Evolutionary conservation across 2,329 filamentous ascomycete genomes (phyloP), one percentile per base, ranked within the genome.

Genomic region (Stemphylium vesicarium): DNA sequence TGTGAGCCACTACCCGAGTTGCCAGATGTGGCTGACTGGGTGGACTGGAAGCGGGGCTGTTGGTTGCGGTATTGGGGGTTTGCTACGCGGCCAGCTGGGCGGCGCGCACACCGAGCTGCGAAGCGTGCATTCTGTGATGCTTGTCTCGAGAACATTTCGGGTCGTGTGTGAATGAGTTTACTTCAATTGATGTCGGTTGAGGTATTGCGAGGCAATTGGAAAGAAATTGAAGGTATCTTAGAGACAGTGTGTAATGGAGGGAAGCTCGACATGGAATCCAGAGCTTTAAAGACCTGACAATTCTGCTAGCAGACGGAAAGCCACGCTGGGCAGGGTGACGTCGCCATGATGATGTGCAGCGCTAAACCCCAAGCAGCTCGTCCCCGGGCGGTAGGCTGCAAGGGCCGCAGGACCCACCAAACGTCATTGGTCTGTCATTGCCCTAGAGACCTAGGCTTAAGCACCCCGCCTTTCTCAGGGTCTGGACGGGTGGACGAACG

Each of bases 21-120:
- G 39, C 65, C 58, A 36, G 67, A 55, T 31, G 52, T 55, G 11
- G 63, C 51, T 24, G 70, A 63, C 7, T 64, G 64, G 18, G 70
- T 73, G 10, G 72, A 73, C 45, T 74, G 71, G 58, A 72, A 73
- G 16, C 72, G 72, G 13, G 66, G 57, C 36, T 63, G 60, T 61
- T 72, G 69, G 39, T 57, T 54, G 37, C 70, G 70, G 53, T 69
- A 62, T 33, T 66, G 64, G 29, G 67, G 66, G 39, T 68, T 70
- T 29, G 57, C 55, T 45, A 64, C 56, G 15, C 62, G 64, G 7
- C 62, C 53, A 38, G 65, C 59, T 46, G 71, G 70, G 18, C 65
- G 66, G 41, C 66, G 66, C n/a, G 68, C 62, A 45, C 60, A 63
- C 32, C 70, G 69, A 59, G 68, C 67, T 49, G 65, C 64, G 42